Evolutionary conservation across 1,284 basidiomycete genomes (phyloP).

Genomic region (Entoloma clypeatum): DNA sequence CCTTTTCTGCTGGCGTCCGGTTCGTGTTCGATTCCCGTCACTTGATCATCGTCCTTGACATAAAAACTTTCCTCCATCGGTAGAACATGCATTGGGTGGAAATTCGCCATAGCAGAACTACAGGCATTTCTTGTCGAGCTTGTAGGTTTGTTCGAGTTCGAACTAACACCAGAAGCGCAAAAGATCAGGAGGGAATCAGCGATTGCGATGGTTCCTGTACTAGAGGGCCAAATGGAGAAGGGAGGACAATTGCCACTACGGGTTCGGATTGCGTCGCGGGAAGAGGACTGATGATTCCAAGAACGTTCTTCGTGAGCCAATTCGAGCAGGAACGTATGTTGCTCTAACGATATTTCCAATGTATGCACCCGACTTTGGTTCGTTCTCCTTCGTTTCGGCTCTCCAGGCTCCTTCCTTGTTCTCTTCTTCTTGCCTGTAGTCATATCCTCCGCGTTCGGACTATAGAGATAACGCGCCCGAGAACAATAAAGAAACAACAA

Average conservation of each 20-base stretch:
- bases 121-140: constrained; percentile 49
- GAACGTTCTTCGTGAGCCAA: too few relatives aligned
- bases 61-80: not conserved
- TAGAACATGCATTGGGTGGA: constrained; percentile 46
- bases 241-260: constrained; percentile 48
- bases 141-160: constrained; percentile 46
- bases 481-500: too few relatives aligned
- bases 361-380: too few relatives aligned
- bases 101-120: constrained; percentile 49
- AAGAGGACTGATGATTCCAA: constrained; percentile 15
- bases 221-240: constrained; percentile 42
- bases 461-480: too few relatives aligned
- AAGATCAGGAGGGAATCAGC: constrained; percentile 38
- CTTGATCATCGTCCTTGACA: not conserved
- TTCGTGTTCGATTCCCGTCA: constrained; percentile 13
- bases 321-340: too few relatives aligned
- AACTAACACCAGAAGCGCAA: constrained; percentile 34
- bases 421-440: too few relatives aligned
- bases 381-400: too few relatives aligned
- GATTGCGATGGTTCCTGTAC: constrained; percentile 43
- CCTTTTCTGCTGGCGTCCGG: constrained; percentile 42
- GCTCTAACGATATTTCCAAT: too few relatives aligned
- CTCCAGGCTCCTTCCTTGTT: too few relatives aligned
- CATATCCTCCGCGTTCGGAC: too few relatives aligned
- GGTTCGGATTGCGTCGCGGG: constrained; percentile 37